Base-by-base conservation (phyloP, 2,329 filamentous ascomycete genomes). In the Ophiognomonia clavigignenti-juglandacearum region DNA sequence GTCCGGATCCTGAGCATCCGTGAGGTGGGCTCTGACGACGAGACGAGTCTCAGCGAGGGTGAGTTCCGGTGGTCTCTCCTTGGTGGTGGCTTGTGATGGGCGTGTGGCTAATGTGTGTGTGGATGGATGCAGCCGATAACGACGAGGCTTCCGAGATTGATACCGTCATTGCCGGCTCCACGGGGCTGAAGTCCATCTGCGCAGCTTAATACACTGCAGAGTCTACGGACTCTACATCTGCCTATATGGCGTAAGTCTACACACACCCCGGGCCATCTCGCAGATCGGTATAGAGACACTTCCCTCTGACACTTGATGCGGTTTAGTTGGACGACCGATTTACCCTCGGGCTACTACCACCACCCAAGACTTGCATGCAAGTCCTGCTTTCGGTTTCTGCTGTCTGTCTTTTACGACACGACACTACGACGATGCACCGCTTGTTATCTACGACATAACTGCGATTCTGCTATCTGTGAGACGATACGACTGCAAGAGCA, bases 291-390 rank as follows among this genome's bases (percentile, higher is more conserved):
- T n/a, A n/a, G n/a, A n/a, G n/a, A n/a, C n/a, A 8, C 3, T 13
- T 14, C 16, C 23, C 18, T 23, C 44, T 41, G 6, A 41, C 31
- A 18, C 6, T 41, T 23, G 2, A n/a, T 7, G 8, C 32, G 42
- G 45, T 48, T 48, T 32, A 48, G 45, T 51, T 51, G 48, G 44
- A 44, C n/a, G 6, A 51, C 42, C 40, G 40, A 41, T 29, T 22
- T 13, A 47, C 47, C 57, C 54, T 51, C 54, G n/a, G 54, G 54
- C 45, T 50, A 57, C 57, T 63, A 63, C 55, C 57, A 59, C 62
- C 57, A 51, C 59, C 62, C 57, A 51, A 55, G 52, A 51, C 57
- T 54, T 48, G 51, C 55, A 44, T 56, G 52, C 27, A 29, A 32
- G 39, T 48, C 31, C 36, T 42, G 55, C 59, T 59, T 55, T 48